phyloP scores from a whole-genome alignment of 2,329 filamentous ascomycete genomes.

The Fusarium austroafricanum region DNA sequence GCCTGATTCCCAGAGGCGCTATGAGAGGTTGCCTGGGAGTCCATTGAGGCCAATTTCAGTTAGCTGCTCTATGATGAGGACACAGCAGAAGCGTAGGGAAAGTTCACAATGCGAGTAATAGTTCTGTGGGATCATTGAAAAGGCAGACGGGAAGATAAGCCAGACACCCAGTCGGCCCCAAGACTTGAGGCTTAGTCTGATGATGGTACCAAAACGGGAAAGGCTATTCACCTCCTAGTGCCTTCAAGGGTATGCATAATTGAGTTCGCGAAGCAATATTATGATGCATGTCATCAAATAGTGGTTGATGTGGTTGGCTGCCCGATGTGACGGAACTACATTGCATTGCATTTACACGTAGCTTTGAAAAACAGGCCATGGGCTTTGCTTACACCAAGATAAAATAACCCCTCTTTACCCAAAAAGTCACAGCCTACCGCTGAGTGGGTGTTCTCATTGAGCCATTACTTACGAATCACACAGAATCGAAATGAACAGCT shows the following conservation, averaged over 20 bases:
- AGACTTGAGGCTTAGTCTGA: neutral
- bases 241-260: neutral
- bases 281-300: constrained; percentile 1
- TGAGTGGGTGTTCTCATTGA: neutral
- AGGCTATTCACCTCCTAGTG: neutral
- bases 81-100: too few relatives aligned
- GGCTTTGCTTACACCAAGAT: neutral
- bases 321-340: neutral
- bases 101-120: neutral
- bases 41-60: neutral
- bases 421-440: neutral
- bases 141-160: neutral
- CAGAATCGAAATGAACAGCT: neutral
- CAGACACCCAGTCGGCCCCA: neutral
- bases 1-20: constrained; percentile 1
- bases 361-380: neutral
- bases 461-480: neutral
- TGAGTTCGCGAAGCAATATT: neutral
- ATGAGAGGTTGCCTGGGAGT: neutral
- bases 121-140: neutral
- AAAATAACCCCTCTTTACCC: neutral
- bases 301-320: neutral
- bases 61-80: too few relatives aligned
- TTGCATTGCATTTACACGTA: constrained; percentile 9
- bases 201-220: neutral